Evolutionary conservation across 441 rosid genomes (phyloP).

Genomic region (Gossypium davidsonii): DNA sequence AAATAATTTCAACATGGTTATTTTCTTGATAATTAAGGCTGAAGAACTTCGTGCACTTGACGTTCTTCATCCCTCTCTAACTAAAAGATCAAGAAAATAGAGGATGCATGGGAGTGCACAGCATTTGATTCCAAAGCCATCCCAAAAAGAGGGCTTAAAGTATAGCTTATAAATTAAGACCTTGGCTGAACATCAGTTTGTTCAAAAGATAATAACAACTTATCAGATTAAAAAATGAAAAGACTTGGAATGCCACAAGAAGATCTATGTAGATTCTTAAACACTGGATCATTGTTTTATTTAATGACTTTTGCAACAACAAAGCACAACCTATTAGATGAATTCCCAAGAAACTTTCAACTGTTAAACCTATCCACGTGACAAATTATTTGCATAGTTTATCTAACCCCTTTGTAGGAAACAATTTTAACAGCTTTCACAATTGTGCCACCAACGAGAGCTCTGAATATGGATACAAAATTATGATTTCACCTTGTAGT

Average conservation of each 20-base stretch:
- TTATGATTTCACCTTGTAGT: background rate
- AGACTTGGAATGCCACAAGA: background rate
- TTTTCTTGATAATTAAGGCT: background rate
- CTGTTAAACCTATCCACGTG: background rate
- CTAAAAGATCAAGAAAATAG: background rate
- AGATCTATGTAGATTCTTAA: background rate
- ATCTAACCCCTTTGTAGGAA: background rate
- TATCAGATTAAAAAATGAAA: background rate
- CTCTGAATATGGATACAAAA: background rate
- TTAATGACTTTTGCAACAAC: background rate
- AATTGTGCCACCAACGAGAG: background rate
- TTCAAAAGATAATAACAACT: background rate
- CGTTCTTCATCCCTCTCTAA: background rate
- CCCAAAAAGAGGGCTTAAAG: background rate
- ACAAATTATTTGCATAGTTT: background rate
- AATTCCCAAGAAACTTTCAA: background rate
- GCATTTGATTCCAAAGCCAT: background rate
- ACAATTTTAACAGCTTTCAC: background rate
- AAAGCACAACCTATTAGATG: background rate
- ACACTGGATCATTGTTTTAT: background rate
- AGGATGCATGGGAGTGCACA: background rate
- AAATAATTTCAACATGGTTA: conserved; percentile 1
- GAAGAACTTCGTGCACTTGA: background rate
- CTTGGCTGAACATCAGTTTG: background rate
- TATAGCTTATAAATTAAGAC: background rate